Base-by-base conservation (phyloP, 108 stramenopile species). In the Pseudonitzschia pungens region DNA sequence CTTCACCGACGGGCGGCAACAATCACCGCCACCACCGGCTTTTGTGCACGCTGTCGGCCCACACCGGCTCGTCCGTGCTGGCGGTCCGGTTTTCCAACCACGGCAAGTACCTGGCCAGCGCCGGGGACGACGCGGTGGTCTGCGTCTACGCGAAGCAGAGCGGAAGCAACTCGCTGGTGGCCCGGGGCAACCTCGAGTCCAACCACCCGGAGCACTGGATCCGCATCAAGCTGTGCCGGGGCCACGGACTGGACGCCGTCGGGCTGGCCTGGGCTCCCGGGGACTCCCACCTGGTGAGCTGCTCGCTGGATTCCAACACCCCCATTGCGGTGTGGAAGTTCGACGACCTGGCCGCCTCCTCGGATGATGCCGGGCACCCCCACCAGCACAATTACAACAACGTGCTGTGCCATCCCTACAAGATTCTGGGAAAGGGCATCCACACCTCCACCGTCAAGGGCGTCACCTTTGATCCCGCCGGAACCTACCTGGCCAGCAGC, bases 241-340 rank as follows among this genome's bases (percentile, higher is more conserved):
- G 94, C 8, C 94, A 95, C 81, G 78, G 78, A 24, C 69, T 95
- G 51, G 94, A 95, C 84, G 94, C 88, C 24, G 94, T 95, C 15
- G 94, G 89, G 21, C 78, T 95, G 77, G 94, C 94, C 16, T 95
- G 94, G 94, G 89, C 94, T 55, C 94, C 94, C 6, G 94, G 92
- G 68, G 94, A 95, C 77, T 88, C 83, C 56, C 87, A 92, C 70
- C 76, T 95, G 70, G 91, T 92, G 20, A 84, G 82, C 50, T 95
- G 94, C 70, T 92, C 91, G 60, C 80, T 95, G 48, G 94, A 95
- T 73, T 86, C 84, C 48, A 87, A 88, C 41, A 80, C 92, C 53
- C 94, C 94, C 22, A 91, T 92, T 22, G 85, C 88, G 83, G 90
- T 95, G 44, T 95, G 94, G 94, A 89, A 85, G 36, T 71, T 90